phyloP scores from a whole-genome alignment of 1,139 yeast species.

The Insectozyma bohioensis region DNA sequence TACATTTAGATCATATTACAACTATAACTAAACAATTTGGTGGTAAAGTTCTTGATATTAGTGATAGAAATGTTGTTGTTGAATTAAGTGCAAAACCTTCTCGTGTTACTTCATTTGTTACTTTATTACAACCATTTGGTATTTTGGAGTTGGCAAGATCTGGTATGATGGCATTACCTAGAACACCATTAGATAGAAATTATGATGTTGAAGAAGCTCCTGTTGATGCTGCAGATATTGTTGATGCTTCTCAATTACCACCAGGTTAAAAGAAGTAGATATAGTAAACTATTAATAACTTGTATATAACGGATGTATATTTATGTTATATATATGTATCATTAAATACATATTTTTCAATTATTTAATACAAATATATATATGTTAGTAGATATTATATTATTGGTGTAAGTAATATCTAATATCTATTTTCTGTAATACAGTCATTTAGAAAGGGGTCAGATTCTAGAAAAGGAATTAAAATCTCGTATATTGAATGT shows the following conservation, averaged over 20 bases:
- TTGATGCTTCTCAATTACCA: conserved; percentile 82
- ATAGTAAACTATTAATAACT: too few species aligned
- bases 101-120: conserved; percentile 81
- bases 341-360: too few species aligned
- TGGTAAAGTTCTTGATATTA: conserved; percentile 87
- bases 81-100: conserved; percentile 94
- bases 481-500: too few species aligned
- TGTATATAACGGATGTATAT: too few species aligned
- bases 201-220: conserved; percentile 48
- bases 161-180: conserved; percentile 98
- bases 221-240: conserved; percentile 66
- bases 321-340: too few species aligned
- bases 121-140: conserved; percentile 92
- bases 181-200: conserved; percentile 76
- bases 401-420: too few species aligned
- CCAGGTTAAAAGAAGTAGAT: conserved; percentile 76
- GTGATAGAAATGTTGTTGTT: conserved; percentile 91
- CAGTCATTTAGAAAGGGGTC: too few species aligned
- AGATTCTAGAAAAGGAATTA: too few species aligned
- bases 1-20: conserved; percentile 81
- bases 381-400: too few species aligned
- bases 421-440: too few species aligned
- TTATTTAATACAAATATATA: too few species aligned
- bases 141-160: conserved; percentile 94
- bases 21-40: conserved; percentile 84